Percentiles rank a stretch among this genome's conserved stretches.
Evolutionary conservation across 2,329 filamentous ascomycete genomes (phyloP).

Genomic region (Ascochyta koolunga): DNA sequence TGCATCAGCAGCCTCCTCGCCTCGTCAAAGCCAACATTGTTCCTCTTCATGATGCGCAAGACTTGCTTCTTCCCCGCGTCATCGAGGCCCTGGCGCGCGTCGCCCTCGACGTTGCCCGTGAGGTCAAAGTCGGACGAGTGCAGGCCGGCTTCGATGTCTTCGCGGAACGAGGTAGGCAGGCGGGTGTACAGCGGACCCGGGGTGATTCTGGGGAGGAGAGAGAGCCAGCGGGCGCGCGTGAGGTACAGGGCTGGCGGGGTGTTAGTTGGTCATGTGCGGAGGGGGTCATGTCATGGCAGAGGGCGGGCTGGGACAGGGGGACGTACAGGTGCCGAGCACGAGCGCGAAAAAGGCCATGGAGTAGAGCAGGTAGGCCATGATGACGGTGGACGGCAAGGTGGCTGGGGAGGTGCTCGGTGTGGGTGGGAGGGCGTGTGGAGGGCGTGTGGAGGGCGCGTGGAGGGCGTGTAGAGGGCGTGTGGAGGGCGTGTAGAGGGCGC

Average conservation of each 20-base stretch:
- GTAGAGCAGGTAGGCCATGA: constrained; percentile 83
- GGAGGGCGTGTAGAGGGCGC: no score
- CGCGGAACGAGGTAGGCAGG: constrained; percentile 77
- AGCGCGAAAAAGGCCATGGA: constrained; percentile 74
- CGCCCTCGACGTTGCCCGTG: constrained; percentile 75
- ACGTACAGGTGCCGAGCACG: constrained; percentile 70
- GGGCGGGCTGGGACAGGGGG: no score
- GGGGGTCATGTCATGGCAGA: constrained; percentile 16
- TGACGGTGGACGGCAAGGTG: constrained; percentile 24
- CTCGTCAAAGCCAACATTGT: constrained; percentile 85
- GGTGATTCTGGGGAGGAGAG: constrained; percentile 62
- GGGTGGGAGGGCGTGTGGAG: constrained; percentile 1
- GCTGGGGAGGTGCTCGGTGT: constrained; percentile 3
- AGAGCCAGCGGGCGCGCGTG: constrained; percentile 79
- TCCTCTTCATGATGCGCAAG: constrained; percentile 86
- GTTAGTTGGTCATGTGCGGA: constrained; percentile 19
- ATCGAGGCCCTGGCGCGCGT: constrained; percentile 81
- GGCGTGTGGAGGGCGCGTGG: neutral
- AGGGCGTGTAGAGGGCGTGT: neutral
- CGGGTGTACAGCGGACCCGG: constrained; percentile 74
- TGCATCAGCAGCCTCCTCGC: constrained; percentile 86
- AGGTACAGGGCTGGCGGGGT: constrained; percentile 70
- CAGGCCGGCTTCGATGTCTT: constrained; percentile 87
- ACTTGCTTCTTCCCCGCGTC: constrained; percentile 80
- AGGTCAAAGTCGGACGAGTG: constrained; percentile 85